phyloP scores from a whole-genome alignment of 192 early-diverging fungal genomes.

The Cetraspora pellucida region DNA sequence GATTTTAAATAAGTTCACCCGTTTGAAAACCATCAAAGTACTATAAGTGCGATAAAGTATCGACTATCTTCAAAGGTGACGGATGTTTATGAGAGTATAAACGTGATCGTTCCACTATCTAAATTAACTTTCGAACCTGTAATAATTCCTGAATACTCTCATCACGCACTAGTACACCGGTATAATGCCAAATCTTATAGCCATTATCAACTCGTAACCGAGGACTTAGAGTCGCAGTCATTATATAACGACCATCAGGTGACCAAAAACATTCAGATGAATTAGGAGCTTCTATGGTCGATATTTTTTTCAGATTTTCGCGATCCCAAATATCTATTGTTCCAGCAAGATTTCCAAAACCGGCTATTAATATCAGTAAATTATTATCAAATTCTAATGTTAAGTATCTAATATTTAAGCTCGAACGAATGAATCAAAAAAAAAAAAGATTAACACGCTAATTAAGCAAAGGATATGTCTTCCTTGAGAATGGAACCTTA shows the following conservation, averaged over 20 bases:
- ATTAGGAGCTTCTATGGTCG: constrained; percentile 80
- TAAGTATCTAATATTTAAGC: no score
- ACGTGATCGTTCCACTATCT: no score
- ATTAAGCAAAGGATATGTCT: constrained; percentile 50
- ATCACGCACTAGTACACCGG: constrained; percentile 78
- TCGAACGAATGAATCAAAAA: not conserved
- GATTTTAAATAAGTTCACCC: no score
- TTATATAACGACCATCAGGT: constrained; percentile 89
- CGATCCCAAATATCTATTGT: constrained; percentile 95
- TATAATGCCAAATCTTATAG: constrained; percentile 95
- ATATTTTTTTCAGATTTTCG: constrained; percentile 79
- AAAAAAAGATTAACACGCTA: not conserved
- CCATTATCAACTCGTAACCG: constrained; percentile 98
- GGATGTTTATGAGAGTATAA: not conserved
- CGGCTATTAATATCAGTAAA: constrained; percentile 77
- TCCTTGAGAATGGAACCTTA: constrained; percentile 89
- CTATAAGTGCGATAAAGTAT: no score
- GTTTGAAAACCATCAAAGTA: not conserved
- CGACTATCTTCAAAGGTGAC: no score
- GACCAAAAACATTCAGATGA: constrained; percentile 87
- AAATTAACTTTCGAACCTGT: constrained; percentile 52
- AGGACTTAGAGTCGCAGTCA: constrained; percentile 91
- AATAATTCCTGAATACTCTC: constrained; percentile 85
- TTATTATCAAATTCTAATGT: not conserved
- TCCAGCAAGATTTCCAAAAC: constrained; percentile 96